Base-by-base conservation (phyloP, 495 filamentous ascomycete genomes). In the Lasiosphaeriaceae sp. region DNA sequence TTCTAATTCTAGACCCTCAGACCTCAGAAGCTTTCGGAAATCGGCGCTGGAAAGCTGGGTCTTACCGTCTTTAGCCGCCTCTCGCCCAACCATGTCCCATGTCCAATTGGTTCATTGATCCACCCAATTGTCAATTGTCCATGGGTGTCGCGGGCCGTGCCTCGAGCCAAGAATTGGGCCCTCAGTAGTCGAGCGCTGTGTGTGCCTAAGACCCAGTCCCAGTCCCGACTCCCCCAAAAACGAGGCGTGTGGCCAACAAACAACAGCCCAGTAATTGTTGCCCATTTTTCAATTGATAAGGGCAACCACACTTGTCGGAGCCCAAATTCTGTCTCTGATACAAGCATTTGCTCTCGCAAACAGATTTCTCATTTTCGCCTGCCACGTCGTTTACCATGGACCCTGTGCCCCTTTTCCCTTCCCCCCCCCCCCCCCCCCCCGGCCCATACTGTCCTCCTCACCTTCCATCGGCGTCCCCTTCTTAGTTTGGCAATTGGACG, bases 111-210 rank as follows among this genome's bases (percentile, higher is more conserved):
- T n/a, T n/a, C n/a, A n/a, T n/a, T n/a, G 34, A 29, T 22, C 44
- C 45, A 9, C 26, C 26, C 26, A 31, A 4, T 31, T 9, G 26
- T n/a, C n/a, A n/a, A n/a, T 9, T 45, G 47, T 29, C 55, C 60
- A 63, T 54, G 56, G 52, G 52, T 53, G 60, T 62, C 46, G 34
- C 57, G 57, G 61, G 50, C 57, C 61, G 57, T 45, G 19, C 54
- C 58, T 48, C 51, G 26, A 55, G 61, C 61, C 61, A 64, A 64
- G 61, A 16, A 23, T 64, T 60, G 57, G 61, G 57, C 57, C 23
- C 24, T n/a, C 55, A 47, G n/a, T n/a, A n/a, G n/a, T n/a, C 39
- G 37, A 19, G 35, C 61, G n/a, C n/a, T n/a, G n/a, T n/a, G n/a
- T 31, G 43, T 21, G 55, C 58, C 62, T 55, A 58, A 64, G 37